Percentiles rank a stretch among this genome's conserved stretches.
phyloP scores from a whole-genome alignment of 306 rosid species.

The Rosa persica region DNA sequence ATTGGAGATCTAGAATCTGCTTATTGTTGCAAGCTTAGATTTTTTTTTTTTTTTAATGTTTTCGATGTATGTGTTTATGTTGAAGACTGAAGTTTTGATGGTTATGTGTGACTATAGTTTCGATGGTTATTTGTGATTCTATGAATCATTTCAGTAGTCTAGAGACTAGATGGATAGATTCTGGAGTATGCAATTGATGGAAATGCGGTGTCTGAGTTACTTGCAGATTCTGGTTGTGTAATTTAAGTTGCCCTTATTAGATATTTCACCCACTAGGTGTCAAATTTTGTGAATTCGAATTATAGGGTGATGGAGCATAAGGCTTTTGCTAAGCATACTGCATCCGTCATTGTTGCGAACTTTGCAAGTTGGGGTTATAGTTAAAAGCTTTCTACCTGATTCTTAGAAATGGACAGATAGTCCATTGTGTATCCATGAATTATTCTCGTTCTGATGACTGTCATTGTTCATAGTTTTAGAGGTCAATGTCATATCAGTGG shows the following conservation, averaged over 20 bases:
- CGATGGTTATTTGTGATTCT: background rate
- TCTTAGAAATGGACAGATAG: background rate
- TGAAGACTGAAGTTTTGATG: background rate
- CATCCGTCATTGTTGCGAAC: background rate
- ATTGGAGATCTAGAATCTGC: conserved; percentile 41
- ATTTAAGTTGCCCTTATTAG: background rate
- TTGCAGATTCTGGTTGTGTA: background rate
- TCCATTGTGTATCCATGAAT: background rate
- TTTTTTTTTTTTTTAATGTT: background rate
- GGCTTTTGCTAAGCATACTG: background rate
- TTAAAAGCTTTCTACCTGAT: background rate
- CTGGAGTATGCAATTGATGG: background rate
- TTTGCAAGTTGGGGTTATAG: background rate
- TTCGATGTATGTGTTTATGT: background rate
- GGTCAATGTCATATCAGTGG: background rate
- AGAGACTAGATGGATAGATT: background rate
- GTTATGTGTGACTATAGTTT: background rate
- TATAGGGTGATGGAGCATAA: background rate
- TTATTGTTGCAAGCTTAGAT: conserved; percentile 13
- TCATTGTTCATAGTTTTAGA: conserved; percentile 7
- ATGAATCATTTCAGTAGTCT: background rate
- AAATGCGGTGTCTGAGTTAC: background rate
- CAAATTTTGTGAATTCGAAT: background rate
- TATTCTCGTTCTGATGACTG: background rate
- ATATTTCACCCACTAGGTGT: background rate